Base-by-base conservation (phyloP, 306 rosid species). In the Quercus engelmannii region DNA sequence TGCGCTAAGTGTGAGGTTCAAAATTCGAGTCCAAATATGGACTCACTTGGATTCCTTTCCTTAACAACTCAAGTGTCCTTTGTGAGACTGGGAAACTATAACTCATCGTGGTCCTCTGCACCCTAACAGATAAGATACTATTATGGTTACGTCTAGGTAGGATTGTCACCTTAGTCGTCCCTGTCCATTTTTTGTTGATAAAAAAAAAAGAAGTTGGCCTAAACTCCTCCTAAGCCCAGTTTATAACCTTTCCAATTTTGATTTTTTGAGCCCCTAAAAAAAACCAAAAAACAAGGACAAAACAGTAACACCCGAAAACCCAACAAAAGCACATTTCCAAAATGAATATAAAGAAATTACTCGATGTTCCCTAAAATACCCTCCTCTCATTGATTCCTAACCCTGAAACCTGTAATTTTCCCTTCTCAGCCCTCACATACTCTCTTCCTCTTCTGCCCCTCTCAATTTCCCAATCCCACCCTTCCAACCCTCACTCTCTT, bases 321-420 rank as follows among this genome's bases (percentile, higher is more conserved):
- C 25, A 58, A 76, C 76, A 25, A 58, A 26, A 55, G 18, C 72
- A 71, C 74, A 79, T 67, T 67, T 61, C 74, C 62, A 70, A 62
- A 58, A 87, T 33, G 4, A 76, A 65, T 56, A 26, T 56, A 63
- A 49, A 49, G 14, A 49, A 49, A 49, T 49, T 49, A 49, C 1
- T 1, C 3, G 0, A 3, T 88, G 76, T 90, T 97, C 91, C 97
- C 90, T 88, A 94, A 67, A 92, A 94, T 94, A 79, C 98, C 98
- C 98, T 80, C 84, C 85, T 80, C 86, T 74, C 73, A 38, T 75
- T 74, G 71, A 38, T 75, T 69, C 77, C 81, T n/a, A 58, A 77
- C 82, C 90, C 74, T 81, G 78, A 41, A 75, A 76, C 82, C 94
- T 83, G 91, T 80, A 35, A 91, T 83, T 94, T 49, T 91, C 96